A percentile compares a stretch with the other conserved stretches of the same genome.
These are phyloP conservation scores for Porodaedalea pini DNA, from an alignment of 1,284 basidiomycete species.

Conservation along the genomic window DNA sequence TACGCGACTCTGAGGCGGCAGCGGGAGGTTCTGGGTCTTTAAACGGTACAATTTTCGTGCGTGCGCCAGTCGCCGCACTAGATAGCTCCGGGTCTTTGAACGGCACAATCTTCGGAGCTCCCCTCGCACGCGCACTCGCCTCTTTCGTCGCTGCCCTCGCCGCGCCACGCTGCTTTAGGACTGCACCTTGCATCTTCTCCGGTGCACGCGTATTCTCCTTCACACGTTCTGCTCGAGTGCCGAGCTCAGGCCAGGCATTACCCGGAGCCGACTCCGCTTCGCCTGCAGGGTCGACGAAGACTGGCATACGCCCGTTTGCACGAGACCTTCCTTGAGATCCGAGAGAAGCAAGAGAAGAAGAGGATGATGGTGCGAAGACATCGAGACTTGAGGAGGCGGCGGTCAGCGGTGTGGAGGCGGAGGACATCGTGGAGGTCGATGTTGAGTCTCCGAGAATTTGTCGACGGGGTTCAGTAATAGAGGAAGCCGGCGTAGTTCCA, in stretches of 20 bases:
- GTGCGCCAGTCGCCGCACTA: neutral
- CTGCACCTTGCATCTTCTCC: slow-evolving; percentile 62
- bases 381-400: slow-evolving; percentile 27
- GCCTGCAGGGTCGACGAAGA: slow-evolving; percentile 68
- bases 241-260: slow-evolving; percentile 64
- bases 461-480: slow-evolving; percentile 16
- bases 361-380: slow-evolving; percentile 16
- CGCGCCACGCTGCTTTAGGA: slow-evolving; percentile 39
- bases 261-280: slow-evolving; percentile 35
- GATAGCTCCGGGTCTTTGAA: slow-evolving; percentile 1
- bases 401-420: slow-evolving; percentile 29
- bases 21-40: neutral
- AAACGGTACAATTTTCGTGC: neutral
- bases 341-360: slow-evolving; percentile 21
- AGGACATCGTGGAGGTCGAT: slow-evolving; percentile 23
- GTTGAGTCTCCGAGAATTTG: slow-evolving; percentile 23
- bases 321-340: slow-evolving; percentile 28
- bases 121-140: slow-evolving; percentile 11
- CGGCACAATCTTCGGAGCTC: slow-evolving; percentile 18
- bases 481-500: slow-evolving; percentile 27
- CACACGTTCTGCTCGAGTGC: slow-evolving; percentile 66
- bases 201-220: slow-evolving; percentile 72
- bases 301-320: slow-evolving; percentile 56
- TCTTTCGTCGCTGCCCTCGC: slow-evolving; percentile 15
- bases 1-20: neutral